Base-by-base conservation (phyloP, 2,329 filamentous ascomycete species). In the Pseudogymnoascus sp. region DNA sequence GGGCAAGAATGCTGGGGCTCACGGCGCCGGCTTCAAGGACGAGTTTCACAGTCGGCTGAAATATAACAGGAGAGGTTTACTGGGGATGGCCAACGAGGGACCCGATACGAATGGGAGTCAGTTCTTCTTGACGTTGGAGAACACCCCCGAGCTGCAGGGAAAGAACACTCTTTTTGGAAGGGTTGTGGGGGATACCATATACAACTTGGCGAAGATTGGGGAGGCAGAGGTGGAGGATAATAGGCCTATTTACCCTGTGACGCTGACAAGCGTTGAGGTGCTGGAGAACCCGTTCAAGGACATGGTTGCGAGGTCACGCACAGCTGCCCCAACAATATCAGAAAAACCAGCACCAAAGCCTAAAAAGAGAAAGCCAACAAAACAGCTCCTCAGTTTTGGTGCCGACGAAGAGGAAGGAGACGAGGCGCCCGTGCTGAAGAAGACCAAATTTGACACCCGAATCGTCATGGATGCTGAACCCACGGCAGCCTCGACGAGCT, bases 71-170 rank as follows among this genome's bases (percentile, higher is more conserved):
- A 83, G 95, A 65, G 95, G 95, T 0, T 77, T 97, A 69, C 77
- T 99, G 69, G 95, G 90, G n/a, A 97, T 97, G 92, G 95, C 95
- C 28, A 97, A 97, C 75, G 88, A 90, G 65, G 88, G 92, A 53
- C 83, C 84, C 31, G 82, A 93, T 71, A 90, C 90, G 62, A 97
- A 97, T 77, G 90, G 91, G 36, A 96, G 91, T 75, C 95, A 99
- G 76, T 97, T 97, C 80, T 99, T 99, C 79, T 88, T 99, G 66
- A 97, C 95, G 0, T 77, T 99, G 62, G 92, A 86, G 66, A 92
- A 88, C 72, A 82, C 93, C 23, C 87, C 91, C 25, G 92, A 97
- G 78, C 75, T 99, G 71, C 91, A 89, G 69, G 89, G 88, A 61
- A 91, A 90, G 77, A 97, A 97, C 75, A 97, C 95, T 0, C 78